Conservation (phyloP, 148 eudicot genomes). For the Vaccinium myrtillus region DNA sequence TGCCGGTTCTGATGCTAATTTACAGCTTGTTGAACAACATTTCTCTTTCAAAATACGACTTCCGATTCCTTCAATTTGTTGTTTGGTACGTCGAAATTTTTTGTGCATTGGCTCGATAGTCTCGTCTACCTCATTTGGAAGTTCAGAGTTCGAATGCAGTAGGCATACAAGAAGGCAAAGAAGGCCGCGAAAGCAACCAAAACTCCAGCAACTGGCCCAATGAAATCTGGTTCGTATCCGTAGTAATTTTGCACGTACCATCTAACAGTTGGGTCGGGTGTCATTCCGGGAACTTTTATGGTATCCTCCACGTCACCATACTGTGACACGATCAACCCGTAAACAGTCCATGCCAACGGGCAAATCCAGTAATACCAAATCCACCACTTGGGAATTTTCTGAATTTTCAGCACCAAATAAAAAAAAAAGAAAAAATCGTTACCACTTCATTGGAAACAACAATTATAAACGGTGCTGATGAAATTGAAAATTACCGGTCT, state of each 20-base stretch:
- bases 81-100: background rate
- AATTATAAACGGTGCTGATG: background rate
- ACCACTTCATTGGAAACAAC: background rate
- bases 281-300: conserved; percentile 48
- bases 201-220: conserved; percentile 76
- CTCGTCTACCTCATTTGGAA: conserved; percentile 76
- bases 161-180: conserved; percentile 87
- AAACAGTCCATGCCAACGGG: conserved; percentile 97
- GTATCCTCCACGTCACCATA: conserved; percentile 65
- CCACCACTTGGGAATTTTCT: conserved; percentile 99
- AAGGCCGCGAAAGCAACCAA: conserved; percentile 72
- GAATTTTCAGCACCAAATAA: conserved; percentile 15
- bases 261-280: conserved; percentile 35
- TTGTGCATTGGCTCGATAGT: background rate
- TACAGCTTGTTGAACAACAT: background rate
- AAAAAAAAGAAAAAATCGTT: background rate
- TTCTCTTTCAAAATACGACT: background rate
- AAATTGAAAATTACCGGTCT: conserved; percentile 62
- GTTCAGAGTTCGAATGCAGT: conserved; percentile 77
- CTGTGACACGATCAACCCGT: conserved; percentile 80
- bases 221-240: conserved; percentile 75
- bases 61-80: background rate
- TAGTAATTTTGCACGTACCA: conserved; percentile 55
- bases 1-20: background rate
- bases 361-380: conserved; percentile 97